phyloP scores from a whole-genome alignment of 495 filamentous ascomycete genomes.

The Penicillium antarcticum region DNA sequence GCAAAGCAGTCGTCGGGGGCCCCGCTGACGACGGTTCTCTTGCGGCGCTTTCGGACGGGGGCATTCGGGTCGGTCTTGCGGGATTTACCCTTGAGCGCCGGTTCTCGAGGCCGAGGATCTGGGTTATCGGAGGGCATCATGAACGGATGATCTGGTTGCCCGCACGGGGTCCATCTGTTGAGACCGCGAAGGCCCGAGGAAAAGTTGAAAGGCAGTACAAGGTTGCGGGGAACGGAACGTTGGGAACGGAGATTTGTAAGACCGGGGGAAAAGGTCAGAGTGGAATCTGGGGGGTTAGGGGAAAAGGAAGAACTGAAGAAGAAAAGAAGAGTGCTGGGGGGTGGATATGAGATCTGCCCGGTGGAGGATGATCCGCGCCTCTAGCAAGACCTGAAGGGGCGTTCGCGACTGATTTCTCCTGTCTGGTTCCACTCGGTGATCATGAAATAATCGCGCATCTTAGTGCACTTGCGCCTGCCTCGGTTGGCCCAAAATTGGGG shows the following conservation, averaged over 20 bases:
- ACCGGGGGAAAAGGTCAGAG: not conserved
- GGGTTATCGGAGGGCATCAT: conserved; percentile 18
- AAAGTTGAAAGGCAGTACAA: too few relatives aligned
- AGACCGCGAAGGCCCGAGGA: not conserved
- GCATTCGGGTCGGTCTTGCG: conserved; percentile 26
- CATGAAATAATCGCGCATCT: not conserved
- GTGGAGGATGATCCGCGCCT: conserved; percentile 26
- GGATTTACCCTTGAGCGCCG: conserved; percentile 24
- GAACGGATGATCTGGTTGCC: conserved; percentile 6
- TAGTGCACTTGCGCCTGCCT: not conserved
- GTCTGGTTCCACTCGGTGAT: conserved; percentile 4
- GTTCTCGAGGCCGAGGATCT: conserved; percentile 12
- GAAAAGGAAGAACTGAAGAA: conserved; percentile 4
- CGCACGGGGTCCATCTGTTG: conserved; percentile 12
- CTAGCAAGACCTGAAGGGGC: conserved; percentile 6
- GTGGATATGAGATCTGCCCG: conserved; percentile 19
- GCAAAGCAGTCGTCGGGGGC: conserved; percentile 96
- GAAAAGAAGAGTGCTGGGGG: conserved; percentile 2
- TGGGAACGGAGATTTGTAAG: not conserved
- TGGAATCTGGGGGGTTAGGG: not conserved
- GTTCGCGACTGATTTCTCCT: not conserved
- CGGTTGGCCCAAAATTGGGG: not conserved
- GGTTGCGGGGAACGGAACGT: too few relatives aligned
- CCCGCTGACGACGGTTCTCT: conserved; percentile 83
- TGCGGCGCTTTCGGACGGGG: conserved; percentile 68